A percentile compares a stretch with the other conserved stretches of the same genome.
phyloP scores from a whole-genome alignment of 805 yeast genomes.

The Ogataea haglerorum region DNA sequence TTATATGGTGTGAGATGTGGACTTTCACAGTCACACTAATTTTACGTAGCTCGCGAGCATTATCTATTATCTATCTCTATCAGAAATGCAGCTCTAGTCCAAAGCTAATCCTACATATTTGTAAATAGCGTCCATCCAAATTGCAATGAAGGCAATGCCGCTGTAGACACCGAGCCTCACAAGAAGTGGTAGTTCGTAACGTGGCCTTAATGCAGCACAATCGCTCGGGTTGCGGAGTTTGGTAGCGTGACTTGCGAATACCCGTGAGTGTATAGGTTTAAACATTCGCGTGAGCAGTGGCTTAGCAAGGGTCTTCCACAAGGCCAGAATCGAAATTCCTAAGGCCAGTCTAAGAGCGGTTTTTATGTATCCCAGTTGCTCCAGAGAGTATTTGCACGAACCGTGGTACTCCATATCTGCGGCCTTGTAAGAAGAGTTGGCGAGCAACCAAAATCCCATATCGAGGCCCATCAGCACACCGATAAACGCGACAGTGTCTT shows the following conservation, averaged over 20 bases:
- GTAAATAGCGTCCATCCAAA: constrained; percentile 24
- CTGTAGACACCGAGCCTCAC: constrained; percentile 78
- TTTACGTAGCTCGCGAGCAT: background rate
- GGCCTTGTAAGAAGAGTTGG: constrained; percentile 16
- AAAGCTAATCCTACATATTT: constrained; percentile 18
- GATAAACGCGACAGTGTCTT: constrained; percentile 88
- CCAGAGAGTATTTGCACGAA: constrained; percentile 40
- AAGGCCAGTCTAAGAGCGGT: constrained; percentile 47
- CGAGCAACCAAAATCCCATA: constrained; percentile 51
- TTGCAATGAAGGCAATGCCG: constrained; percentile 65
- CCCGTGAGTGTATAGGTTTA: constrained; percentile 49
- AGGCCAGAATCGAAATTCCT: constrained; percentile 59
- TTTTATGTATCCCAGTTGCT: constrained; percentile 40
- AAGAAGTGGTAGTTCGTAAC: constrained; percentile 72
- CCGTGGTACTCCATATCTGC: constrained; percentile 17
- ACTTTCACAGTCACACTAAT: constrained; percentile 18
- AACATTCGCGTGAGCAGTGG: constrained; percentile 56
- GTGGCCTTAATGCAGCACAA: constrained; percentile 51
- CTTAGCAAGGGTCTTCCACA: constrained; percentile 76
- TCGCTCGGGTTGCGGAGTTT: constrained; percentile 12
- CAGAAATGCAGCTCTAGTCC: background rate
- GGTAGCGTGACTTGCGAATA: constrained; percentile 6
- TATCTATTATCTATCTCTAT: background rate
- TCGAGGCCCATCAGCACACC: constrained; percentile 84
- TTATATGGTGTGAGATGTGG: constrained; percentile 13